phyloP scores from a whole-genome alignment of 768 basidiomycete genomes.

The Tulasnella sp. region DNA sequence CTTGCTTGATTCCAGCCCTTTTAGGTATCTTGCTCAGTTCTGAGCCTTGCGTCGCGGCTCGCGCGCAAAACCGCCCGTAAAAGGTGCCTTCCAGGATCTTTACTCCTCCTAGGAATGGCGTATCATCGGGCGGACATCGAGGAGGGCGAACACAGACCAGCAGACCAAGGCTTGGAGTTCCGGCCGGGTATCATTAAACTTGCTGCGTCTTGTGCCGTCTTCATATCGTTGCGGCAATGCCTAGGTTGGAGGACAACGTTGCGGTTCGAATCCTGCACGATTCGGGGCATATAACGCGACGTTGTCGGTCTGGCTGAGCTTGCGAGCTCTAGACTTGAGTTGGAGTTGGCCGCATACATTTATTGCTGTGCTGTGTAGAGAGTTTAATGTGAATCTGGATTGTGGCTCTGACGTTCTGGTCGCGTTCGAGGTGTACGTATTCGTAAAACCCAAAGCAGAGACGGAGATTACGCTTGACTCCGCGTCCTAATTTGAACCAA shows the following conservation, averaged over 20 bases:
- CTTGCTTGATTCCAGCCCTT: neutral
- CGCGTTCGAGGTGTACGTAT: neutral
- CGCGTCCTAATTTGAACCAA: conserved; percentile 13
- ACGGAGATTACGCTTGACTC: conserved; percentile 15
- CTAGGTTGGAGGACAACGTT: neutral
- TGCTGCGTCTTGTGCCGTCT: neutral
- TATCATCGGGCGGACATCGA: conserved; percentile 27
- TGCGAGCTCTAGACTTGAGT: neutral
- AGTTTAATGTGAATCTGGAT: neutral
- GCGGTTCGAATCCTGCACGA: neutral
- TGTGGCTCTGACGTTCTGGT: neutral
- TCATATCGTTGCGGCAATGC: conserved; percentile 10
- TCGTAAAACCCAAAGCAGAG: neutral
- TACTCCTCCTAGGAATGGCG: conserved; percentile 20
- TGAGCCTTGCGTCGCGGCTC: neutral
- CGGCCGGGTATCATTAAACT: neutral
- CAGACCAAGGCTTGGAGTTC: neutral
- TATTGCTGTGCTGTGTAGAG: neutral
- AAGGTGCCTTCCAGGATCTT: conserved; percentile 28
- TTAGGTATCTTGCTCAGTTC: neutral
- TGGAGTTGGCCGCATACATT: conserved; percentile 1
- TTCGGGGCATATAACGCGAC: neutral
- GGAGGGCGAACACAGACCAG: conserved; percentile 4
- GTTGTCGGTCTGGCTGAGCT: conserved; percentile 6
- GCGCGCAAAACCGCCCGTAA: conserved; percentile 19